phyloP scores from a whole-genome alignment of 768 basidiomycete genomes.

The Lactifluus echinatus region DNA sequence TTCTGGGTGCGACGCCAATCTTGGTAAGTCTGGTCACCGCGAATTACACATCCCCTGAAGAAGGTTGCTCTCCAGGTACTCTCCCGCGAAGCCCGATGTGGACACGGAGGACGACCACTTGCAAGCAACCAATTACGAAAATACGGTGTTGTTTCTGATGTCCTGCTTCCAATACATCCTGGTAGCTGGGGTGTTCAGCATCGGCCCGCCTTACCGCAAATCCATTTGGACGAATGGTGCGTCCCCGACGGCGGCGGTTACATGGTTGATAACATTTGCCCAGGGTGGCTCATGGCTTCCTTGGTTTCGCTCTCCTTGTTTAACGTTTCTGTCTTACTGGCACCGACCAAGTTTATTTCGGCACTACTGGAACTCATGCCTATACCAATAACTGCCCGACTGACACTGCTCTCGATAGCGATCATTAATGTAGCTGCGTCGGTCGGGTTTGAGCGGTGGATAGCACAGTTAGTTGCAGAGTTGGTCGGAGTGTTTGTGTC shows the following conservation, averaged over 20 bases:
- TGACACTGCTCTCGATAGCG: slow-evolving; percentile 59
- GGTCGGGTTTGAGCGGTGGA: slow-evolving; percentile 72
- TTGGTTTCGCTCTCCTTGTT: slow-evolving; percentile 60
- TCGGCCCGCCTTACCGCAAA: slow-evolving; percentile 93
- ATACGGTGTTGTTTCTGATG: slow-evolving; percentile 83
- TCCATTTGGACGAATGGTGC: slow-evolving; percentile 94
- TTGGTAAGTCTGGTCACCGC: slow-evolving; percentile 49
- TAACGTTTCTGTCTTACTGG: slow-evolving; percentile 69
- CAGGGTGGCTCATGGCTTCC: slow-evolving; percentile 77
- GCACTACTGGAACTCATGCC: slow-evolving; percentile 68
- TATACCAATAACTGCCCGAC: slow-evolving; percentile 59
- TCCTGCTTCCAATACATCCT: slow-evolving; percentile 99
- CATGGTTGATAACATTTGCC: not conserved
- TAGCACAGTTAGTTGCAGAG: slow-evolving; percentile 46
- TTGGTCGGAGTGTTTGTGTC: slow-evolving; percentile 40
- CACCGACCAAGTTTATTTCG: slow-evolving; percentile 51
- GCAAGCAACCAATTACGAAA: slow-evolving; percentile 83
- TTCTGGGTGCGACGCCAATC: slow-evolving; percentile 78
- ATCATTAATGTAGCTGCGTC: slow-evolving; percentile 63
- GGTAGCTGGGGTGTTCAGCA: slow-evolving; percentile 94
- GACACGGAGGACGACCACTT: slow-evolving; percentile 50
- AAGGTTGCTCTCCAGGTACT: slow-evolving; percentile 11
- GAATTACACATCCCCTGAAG: no score
- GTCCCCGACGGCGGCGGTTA: not conserved
- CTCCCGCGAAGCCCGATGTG: slow-evolving; percentile 29